A percentile compares a stretch with the other conserved stretches of the same genome.
Evolutionary conservation across 192 early-diverging fungal genomes (phyloP).

Genomic region (Coemansia sp.): DNA sequence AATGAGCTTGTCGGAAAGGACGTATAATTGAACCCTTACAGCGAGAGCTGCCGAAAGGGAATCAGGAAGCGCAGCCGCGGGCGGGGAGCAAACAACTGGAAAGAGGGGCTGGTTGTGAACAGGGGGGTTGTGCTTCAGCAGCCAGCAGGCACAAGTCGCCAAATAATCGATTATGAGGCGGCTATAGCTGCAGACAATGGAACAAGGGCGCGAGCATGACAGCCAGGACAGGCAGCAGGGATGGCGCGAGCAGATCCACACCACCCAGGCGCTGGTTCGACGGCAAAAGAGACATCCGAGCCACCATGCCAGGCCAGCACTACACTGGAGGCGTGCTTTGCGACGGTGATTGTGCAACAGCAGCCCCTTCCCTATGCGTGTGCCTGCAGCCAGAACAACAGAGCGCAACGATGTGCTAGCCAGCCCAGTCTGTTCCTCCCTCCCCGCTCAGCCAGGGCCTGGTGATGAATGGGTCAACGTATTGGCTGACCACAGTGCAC

Average conservation of each 20-base stretch:
- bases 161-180: slow-evolving; percentile 9
- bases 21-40: slow-evolving; percentile 24
- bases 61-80: slow-evolving; percentile 5
- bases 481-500: neutral
- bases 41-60: slow-evolving; percentile 10
- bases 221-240: slow-evolving; percentile 5
- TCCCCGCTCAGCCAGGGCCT: neutral
- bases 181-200: neutral
- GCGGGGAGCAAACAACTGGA: slow-evolving; percentile 3
- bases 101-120: slow-evolving; percentile 3
- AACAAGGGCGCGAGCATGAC: slow-evolving; percentile 9
- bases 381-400: slow-evolving; percentile 4
- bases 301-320: slow-evolving; percentile 10
- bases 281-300: slow-evolving; percentile 1
- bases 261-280: neutral
- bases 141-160: neutral
- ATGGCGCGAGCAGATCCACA: slow-evolving; percentile 2
- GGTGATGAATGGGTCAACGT: neutral
- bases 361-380: slow-evolving; percentile 1
- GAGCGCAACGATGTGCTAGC: neutral
- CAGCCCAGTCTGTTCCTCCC: neutral
- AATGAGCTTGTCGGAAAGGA: neutral
- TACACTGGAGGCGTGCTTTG: slow-evolving; percentile 11
- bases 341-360: slow-evolving; percentile 6
- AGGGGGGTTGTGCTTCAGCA: slow-evolving; percentile 3